Evolutionary conservation across 176 grass and related monocot species (phyloP).

Genomic region (Triticum urartu): DNA sequence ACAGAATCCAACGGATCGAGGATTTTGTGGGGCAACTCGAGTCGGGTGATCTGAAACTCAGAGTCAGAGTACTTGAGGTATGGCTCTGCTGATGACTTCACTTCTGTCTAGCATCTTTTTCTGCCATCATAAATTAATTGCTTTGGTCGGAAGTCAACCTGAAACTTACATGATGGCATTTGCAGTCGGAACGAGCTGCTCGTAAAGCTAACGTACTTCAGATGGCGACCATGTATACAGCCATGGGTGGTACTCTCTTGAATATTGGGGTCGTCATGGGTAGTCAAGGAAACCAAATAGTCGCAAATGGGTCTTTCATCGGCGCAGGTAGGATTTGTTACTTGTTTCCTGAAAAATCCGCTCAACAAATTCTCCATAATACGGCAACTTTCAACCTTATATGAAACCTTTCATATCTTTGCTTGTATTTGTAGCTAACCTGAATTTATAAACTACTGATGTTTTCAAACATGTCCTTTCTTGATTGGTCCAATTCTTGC

Average conservation of each 20-base stretch:
- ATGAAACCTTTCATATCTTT: neutral
- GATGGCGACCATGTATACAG: slow-evolving; percentile 85
- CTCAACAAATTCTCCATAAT: neutral
- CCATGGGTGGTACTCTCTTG: slow-evolving; percentile 77
- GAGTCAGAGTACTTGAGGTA: slow-evolving; percentile 98
- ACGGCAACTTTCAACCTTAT: neutral
- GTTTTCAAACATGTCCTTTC: neutral
- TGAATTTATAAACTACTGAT: neutral
- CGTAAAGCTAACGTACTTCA: slow-evolving; percentile 81
- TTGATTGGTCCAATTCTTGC: slow-evolving; percentile 25
- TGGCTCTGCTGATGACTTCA: slow-evolving; percentile 9
- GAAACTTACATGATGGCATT: slow-evolving; percentile 18
- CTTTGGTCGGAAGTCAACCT: neutral
- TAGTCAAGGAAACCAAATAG: slow-evolving; percentile 68
- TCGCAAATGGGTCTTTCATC: slow-evolving; percentile 72
- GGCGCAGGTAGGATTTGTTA: slow-evolving; percentile 56
- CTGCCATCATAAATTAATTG: neutral
- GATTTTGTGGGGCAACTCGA: slow-evolving; percentile 92
- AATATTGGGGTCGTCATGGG: slow-evolving; percentile 79
- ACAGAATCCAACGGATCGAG: slow-evolving; percentile 83
- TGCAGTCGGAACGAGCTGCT: slow-evolving; percentile 87
- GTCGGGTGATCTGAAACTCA: slow-evolving; percentile 84
- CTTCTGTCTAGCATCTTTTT: neutral
- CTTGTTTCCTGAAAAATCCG: neutral
- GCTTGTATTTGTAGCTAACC: neutral